Conservation (phyloP, 2,329 filamentous ascomycete genomes). For the Phialemonium atrogriseum region DNA sequence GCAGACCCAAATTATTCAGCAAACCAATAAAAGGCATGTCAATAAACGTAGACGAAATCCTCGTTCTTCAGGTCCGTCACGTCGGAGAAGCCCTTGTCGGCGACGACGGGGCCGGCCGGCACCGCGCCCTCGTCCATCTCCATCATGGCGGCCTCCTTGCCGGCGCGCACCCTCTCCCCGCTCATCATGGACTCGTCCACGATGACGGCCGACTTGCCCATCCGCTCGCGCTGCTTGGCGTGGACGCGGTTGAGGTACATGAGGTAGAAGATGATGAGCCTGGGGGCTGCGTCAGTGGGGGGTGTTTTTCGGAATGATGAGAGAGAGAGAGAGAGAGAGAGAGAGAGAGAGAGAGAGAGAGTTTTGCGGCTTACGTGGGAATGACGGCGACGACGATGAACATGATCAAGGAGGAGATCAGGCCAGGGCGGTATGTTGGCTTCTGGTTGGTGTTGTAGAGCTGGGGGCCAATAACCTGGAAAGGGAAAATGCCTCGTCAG, state of each 20-base stretch:
- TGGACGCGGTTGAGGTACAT: conserved; percentile 42
- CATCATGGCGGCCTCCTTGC: conserved; percentile 1
- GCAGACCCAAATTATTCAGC: not conserved
- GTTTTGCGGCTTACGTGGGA: not conserved
- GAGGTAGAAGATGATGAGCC: conserved; percentile 37
- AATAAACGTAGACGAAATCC: conserved; percentile 3
- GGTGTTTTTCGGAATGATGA: no score
- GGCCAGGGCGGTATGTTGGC: conserved; percentile 47
- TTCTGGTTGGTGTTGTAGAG: conserved; percentile 52
- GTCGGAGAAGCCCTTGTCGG: conserved; percentile 1
- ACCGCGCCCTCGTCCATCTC: not conserved
- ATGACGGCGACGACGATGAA: conserved; percentile 41
- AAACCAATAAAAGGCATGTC: not conserved
- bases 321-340: conserved; percentile 18
- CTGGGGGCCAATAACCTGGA: conserved; percentile 37
- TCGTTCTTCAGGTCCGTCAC: conserved; percentile 1
- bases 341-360: not conserved
- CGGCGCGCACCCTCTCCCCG: conserved; percentile 18
- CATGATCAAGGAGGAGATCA: conserved; percentile 50
- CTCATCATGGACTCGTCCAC: conserved; percentile 46
- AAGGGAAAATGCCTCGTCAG: not conserved
- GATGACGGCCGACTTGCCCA: conserved; percentile 45
- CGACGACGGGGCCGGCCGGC: not conserved
- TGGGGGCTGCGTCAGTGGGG: not conserved
- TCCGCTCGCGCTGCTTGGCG: conserved; percentile 29